Base-by-base conservation (phyloP, 129 eudicot species). In the Flaveria sonorensis region DNA sequence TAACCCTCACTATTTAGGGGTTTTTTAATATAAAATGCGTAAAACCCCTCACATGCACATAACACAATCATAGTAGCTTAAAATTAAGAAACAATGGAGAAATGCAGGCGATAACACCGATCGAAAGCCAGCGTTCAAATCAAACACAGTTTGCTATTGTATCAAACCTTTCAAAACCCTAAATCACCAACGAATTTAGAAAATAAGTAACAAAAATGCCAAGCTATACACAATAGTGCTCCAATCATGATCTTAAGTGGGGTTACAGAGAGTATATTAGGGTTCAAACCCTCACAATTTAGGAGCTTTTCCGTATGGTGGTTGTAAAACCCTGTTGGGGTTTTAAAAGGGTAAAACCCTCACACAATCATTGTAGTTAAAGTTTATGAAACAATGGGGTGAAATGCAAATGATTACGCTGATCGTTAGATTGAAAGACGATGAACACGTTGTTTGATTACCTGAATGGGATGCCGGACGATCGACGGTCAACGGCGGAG, bases 401-500 rank as follows among this genome's bases (percentile, higher is more conserved):
- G 23, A 8, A 56, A 56, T 56, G 28, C 14, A 61, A 4, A 15
- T 13, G 18, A 11, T 48, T 0, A 9, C n/a, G 28, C 28, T 36
- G 79, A 63, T 30, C 20, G 2, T 26, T 6, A 39, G 65, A 10
- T n/a, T 28, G 40, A 42, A 10, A 14, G 48, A 28, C 1, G 30
- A 47, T 40, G 42, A 19, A 18, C 0, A 20, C 11, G 51, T 8
- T 39, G 43, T 21, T 8, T 39, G 43, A 36, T 32, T 79, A 72
- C 73, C 78, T 52, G 73, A 72, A 24, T 3, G 39, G 12, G 36
- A 46, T n/a, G 21, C n/a, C 74, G 48, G 65, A 30, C 7, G 77
- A 0, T 70, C 24, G 65, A 18, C 20, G 39, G 65, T 19, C 8
- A 70, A 61, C 46, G 73, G 55, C 66, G 74, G 59, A 32, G 59